These are phyloP conservation scores for Lipomyces chichibuensis DNA, from an alignment of 805 yeast species.

Conservation along the genomic window DNA sequence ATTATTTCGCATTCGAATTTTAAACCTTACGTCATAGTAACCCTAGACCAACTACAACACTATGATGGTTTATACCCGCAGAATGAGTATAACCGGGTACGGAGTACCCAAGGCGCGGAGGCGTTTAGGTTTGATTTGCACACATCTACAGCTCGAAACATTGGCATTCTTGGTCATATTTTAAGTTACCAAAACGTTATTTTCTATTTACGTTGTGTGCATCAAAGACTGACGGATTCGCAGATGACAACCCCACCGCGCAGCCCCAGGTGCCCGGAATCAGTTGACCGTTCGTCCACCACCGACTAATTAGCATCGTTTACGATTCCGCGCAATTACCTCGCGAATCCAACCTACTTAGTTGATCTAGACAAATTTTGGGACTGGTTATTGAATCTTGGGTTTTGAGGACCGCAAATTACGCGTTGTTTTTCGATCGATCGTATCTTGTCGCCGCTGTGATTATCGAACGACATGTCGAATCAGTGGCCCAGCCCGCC, in stretches of 20 bases:
- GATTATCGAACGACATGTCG: neutral
- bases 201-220: neutral
- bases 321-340: neutral
- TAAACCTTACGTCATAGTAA: neutral
- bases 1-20: too few relatives aligned
- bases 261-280: neutral
- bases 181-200: neutral
- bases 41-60: neutral
- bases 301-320: neutral
- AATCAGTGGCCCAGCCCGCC: slow-evolving; percentile 24
- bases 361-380: neutral
- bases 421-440: neutral
- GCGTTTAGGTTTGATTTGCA: neutral
- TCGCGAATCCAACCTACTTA: neutral
- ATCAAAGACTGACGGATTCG: neutral
- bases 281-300: neutral
- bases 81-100: neutral
- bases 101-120: neutral
- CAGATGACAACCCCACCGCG: neutral
- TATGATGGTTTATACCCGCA: neutral
- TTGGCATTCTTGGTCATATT: neutral
- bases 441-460: neutral
- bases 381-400: neutral
- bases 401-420: neutral
- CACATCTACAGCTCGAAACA: neutral